These are phyloP conservation scores for Entomortierella chlamydospora DNA, from an alignment of 192 early-diverging fungal species.

Conservation along the genomic window DNA sequence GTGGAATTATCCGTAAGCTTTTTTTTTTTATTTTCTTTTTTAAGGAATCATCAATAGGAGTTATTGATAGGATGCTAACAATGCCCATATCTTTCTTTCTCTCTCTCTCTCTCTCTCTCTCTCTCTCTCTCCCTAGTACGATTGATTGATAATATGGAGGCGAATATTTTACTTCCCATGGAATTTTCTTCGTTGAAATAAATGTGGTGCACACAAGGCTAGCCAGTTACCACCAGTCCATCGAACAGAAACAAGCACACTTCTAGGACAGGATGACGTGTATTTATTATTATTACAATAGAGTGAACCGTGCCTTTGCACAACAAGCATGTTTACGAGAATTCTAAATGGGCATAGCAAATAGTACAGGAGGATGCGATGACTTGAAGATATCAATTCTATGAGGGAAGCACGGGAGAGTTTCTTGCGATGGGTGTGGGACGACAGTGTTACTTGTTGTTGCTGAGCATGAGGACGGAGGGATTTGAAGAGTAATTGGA, in stretches of 20 bases:
- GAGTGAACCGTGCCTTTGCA: background rate
- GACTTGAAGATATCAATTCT: background rate
- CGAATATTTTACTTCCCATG: conserved; percentile 78
- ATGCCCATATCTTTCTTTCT: too few relatives aligned
- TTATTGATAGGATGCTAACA: background rate
- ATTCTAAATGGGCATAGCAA: conserved; percentile 9
- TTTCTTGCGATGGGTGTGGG: background rate
- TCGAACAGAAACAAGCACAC: background rate
- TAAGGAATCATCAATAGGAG: too few relatives aligned
- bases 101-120: too few relatives aligned
- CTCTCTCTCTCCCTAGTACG: conserved; percentile 73
- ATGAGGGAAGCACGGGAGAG: background rate
- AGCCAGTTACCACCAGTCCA: background rate
- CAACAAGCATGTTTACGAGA: background rate
- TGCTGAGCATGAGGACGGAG: conserved; percentile 29
- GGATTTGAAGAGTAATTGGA: conserved; percentile 15
- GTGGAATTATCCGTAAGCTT: conserved; percentile 85
- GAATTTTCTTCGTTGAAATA: conserved; percentile 53
- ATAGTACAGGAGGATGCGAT: conserved; percentile 7
- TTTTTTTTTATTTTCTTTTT: background rate
- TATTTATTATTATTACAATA: too few relatives aligned
- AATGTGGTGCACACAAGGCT: too few relatives aligned
- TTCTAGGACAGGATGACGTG: background rate
- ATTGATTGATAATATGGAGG: conserved; percentile 84
- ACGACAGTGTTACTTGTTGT: conserved; percentile 11